Evolutionary conservation across 2,329 filamentous ascomycete genomes (phyloP).

Genomic region (Biscogniauxia sp.): DNA sequence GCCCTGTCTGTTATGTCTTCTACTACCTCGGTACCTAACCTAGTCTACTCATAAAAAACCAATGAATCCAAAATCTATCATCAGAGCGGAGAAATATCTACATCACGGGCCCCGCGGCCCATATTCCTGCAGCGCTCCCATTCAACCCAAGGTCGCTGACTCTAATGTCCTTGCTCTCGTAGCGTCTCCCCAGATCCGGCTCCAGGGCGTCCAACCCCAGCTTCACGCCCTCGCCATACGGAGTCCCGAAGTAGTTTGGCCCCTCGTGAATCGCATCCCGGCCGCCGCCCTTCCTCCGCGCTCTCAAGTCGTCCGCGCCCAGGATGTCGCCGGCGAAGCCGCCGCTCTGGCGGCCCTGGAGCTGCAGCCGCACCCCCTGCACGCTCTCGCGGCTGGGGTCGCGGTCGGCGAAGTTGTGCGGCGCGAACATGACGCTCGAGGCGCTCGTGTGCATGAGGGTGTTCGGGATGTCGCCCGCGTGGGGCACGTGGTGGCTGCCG

Average conservation of each 20-base stretch:
- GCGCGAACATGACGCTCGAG: slow-evolving; percentile 36
- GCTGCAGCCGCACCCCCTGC: slow-evolving; percentile 18
- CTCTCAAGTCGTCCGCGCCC: neutral
- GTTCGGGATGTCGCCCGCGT: slow-evolving; percentile 43
- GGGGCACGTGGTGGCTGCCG: slow-evolving; percentile 44
- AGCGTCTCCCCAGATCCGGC: slow-evolving; percentile 7
- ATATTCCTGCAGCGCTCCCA: slow-evolving; percentile 16
- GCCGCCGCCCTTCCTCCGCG: neutral
- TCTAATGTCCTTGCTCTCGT: slow-evolving; percentile 12
- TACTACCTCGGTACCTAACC: no score
- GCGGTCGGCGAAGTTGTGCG: slow-evolving; percentile 38
- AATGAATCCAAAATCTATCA: no score
- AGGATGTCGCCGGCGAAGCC: slow-evolving; percentile 14
- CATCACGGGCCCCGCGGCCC: slow-evolving; percentile 2
- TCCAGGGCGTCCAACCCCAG: slow-evolving; percentile 12
- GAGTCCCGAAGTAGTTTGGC: slow-evolving; percentile 18
- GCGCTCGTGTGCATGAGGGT: slow-evolving; percentile 41
- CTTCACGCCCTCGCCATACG: slow-evolving; percentile 12
- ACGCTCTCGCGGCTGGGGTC: slow-evolving; percentile 35
- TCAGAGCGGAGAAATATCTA: neutral
- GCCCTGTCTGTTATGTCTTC: no score
- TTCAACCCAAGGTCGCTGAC: slow-evolving; percentile 19
- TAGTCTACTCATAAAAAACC: no score
- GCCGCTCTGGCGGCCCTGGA: slow-evolving; percentile 14
- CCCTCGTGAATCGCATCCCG: slow-evolving; percentile 11